These are phyloP conservation scores for Exserohilum turcica DNA, from an alignment of 2,329 filamentous ascomycete genomes.

Conservation along the genomic window DNA sequence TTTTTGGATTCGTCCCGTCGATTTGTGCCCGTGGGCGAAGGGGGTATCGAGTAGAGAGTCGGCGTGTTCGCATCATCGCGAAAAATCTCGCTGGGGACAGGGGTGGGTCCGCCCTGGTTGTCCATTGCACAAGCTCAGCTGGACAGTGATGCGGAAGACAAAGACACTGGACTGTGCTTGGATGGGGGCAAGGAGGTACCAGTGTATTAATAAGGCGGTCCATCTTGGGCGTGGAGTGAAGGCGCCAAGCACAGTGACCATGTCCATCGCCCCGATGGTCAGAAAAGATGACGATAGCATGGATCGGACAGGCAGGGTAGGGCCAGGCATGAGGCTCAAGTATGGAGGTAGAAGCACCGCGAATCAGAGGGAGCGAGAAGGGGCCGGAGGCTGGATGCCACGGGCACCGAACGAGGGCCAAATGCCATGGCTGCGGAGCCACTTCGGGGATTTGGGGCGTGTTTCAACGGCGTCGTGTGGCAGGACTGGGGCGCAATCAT, in stretches of 20 bases:
- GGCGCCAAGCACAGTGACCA: not conserved
- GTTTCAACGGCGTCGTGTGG: not conserved
- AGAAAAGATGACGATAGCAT: not conserved
- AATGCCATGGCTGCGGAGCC: not conserved
- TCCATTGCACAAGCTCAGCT: not conserved
- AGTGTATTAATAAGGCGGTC: not conserved
- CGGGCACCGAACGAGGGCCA: not conserved
- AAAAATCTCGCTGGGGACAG: not conserved
- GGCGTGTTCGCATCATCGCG: not conserved
- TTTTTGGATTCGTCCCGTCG: not conserved
- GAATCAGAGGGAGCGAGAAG: not conserved
- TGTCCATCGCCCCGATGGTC: not conserved
- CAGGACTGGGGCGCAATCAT: not conserved
- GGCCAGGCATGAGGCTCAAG: not conserved
- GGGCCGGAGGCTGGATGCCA: not conserved
- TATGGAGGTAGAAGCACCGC: not conserved
- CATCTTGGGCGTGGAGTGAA: not conserved
- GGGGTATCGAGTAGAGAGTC: not conserved
- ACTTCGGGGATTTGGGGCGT: not conserved
- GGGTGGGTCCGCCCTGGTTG: not conserved
- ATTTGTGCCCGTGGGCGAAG: not conserved
- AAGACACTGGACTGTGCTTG: not conserved
- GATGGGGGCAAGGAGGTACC: not conserved
- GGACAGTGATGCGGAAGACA: not conserved
- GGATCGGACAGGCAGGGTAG: constrained; percentile 1